Base-by-base conservation (phyloP, 1,284 basidiomycete species). In the Ustilago tritici region DNA sequence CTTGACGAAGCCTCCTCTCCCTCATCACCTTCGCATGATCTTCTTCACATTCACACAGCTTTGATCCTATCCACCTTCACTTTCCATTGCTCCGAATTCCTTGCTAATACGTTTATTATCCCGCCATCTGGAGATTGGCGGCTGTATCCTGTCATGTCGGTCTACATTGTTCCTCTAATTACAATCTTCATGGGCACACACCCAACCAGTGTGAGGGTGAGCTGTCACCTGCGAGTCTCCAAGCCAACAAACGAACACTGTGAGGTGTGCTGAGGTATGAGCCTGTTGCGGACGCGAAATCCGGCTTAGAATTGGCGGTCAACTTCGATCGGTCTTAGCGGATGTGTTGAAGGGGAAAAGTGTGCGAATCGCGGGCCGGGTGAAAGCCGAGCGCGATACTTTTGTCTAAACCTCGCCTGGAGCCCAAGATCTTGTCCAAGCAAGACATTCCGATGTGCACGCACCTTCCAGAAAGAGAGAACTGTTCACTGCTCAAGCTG, bases 131-230 rank as follows among this genome's bases (percentile, higher is more conserved):
- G 36, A 19, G 43, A 15, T 28, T 12, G 47, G 50, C 69, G 47
- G 35, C 61, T 61, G 62, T 65, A 65, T 32, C 49, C 17, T 34
- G 46, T 61, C 46, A 31, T 56, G 15, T 55, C 23, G 38, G 43
- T 57, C 50, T 47, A 64, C 61, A 68, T 46, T 61, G 70, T 38
- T 56, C 53, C 65, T 68, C 17, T 73, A 68, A 73, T 73, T 62
- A 68, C 70, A 28, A 68, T 61, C 43, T n/a, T 50, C 50, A 47
- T 56, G 40, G 36, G 12, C 46, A n/a, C 32, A n/a, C 14, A 35
- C 28, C 6, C 53, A 35, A 15, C 14, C 15, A 28, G 8, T 43
- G 34, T 17, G 17, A 28, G 23, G 23, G 23, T 28, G 23, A 28
- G 23, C 23, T 28, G 23, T 28, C 23, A 28, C 23, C 23, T 28